Evolutionary conservation across 768 basidiomycete genomes (phyloP).

Genomic region (Lentinula raphanica): DNA sequence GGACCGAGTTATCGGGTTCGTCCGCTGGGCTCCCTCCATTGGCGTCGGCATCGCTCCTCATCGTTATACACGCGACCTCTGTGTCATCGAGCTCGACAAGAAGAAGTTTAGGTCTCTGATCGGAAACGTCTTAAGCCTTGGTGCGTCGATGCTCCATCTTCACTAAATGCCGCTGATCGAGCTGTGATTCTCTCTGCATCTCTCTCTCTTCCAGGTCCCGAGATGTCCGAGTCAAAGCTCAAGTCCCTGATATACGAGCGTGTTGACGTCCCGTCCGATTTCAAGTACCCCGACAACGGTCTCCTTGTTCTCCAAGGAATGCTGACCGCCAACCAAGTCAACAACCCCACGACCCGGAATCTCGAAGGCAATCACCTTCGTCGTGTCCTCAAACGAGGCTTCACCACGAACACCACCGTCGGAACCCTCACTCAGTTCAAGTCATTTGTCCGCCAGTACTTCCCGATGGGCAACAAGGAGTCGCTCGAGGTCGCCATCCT

Average conservation of each 20-base stretch:
- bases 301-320: conserved; percentile 25
- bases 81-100: conserved; percentile 31
- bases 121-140: conserved; percentile 31
- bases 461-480: conserved; percentile 8
- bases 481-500: conserved; percentile 26
- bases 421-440: conserved; percentile 27
- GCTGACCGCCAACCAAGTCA: conserved; percentile 28
- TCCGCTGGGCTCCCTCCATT: conserved; percentile 35
- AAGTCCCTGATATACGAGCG: conserved; percentile 14
- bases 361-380: conserved; percentile 23
- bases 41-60: conserved; percentile 9
- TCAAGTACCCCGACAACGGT: conserved; percentile 26
- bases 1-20: conserved; percentile 32
- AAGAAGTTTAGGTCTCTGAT: conserved; percentile 23
- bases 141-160: conserved; percentile 23
- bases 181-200: conserved; percentile 7
- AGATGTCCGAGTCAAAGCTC: conserved; percentile 18
- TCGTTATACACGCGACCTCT: conserved; percentile 26
- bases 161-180: conserved; percentile 18
- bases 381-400: conserved; percentile 33
- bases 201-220: conserved; percentile 17
- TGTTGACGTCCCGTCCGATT: conserved; percentile 15
- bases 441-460: conserved; percentile 28
- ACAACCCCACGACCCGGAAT: conserved; percentile 23
- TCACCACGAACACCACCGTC: conserved; percentile 30